Conservation (phyloP, 1,284 basidiomycete genomes). For the Sporisorium scitamineum region DNA sequence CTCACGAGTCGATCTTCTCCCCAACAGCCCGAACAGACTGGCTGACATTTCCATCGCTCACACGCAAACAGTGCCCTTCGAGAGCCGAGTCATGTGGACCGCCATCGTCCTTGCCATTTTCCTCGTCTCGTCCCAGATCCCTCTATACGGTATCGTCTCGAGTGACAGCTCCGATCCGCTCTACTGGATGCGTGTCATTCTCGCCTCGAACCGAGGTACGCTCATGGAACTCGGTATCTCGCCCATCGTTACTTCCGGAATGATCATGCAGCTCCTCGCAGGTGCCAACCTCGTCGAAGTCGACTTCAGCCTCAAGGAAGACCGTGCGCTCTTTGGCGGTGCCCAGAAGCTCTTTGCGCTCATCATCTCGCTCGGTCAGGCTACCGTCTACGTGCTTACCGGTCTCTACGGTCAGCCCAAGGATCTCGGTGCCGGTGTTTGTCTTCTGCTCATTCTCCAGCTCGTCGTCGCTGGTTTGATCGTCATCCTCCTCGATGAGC, state of each 20-base stretch:
- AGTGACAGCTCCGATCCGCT: slow-evolving; percentile 79
- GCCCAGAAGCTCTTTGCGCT: slow-evolving; percentile 98
- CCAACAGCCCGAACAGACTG: background rate
- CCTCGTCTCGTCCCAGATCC: slow-evolving; percentile 68
- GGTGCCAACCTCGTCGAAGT: slow-evolving; percentile 98
- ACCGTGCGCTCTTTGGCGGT: slow-evolving; percentile 92
- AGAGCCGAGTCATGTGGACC: slow-evolving; percentile 68
- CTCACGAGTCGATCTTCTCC: background rate
- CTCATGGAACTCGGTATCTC: slow-evolving; percentile 99
- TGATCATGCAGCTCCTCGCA: slow-evolving; percentile 99
- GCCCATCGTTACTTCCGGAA: slow-evolving; percentile 92
- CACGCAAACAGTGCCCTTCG: slow-evolving; percentile 61
- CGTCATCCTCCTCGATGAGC: slow-evolving; percentile 97
- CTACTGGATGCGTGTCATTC: slow-evolving; percentile 99
- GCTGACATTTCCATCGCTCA: background rate
- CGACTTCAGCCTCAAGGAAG: slow-evolving; percentile 96
- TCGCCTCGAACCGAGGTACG: slow-evolving; percentile 96
- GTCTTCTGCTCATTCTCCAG: slow-evolving; percentile 92
- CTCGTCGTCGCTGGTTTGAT: slow-evolving; percentile 93
- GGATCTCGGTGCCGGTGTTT: slow-evolving; percentile 95
- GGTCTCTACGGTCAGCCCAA: slow-evolving; percentile 94
- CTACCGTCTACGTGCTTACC: slow-evolving; percentile 95
- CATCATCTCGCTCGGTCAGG: slow-evolving; percentile 94
- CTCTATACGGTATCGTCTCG: slow-evolving; percentile 69
- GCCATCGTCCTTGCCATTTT: slow-evolving; percentile 69